A percentile compares a stretch with the other conserved stretches of the same genome.
phyloP scores from a whole-genome alignment of 2,329 filamentous ascomycete genomes.

The Grosmannia penicillata region DNA sequence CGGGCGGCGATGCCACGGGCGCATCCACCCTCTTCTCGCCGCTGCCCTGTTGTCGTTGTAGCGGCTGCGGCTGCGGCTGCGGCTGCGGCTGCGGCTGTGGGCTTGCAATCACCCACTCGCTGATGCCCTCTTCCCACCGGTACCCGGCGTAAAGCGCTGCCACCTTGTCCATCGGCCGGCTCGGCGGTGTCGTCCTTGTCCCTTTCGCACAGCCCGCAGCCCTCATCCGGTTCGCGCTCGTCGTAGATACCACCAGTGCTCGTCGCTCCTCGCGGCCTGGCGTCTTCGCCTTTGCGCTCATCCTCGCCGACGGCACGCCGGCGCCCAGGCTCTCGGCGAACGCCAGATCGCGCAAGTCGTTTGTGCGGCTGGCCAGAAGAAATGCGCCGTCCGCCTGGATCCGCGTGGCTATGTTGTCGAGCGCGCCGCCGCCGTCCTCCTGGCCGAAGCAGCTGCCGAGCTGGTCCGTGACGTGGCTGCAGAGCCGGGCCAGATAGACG shows the following conservation, averaged over 20 bases:
- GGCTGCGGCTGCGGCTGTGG: background rate
- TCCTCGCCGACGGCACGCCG: no score
- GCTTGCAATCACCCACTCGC: slow-evolving; percentile 19
- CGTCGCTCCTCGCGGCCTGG: no score
- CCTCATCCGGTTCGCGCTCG: no score
- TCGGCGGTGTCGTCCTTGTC: background rate
- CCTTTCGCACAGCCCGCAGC: no score
- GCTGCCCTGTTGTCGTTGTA: no score
- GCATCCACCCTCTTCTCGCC: no score
- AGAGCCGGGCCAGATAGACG: slow-evolving; percentile 25
- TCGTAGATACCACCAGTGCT: no score
- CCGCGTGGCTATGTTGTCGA: slow-evolving; percentile 17
- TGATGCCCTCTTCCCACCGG: slow-evolving; percentile 23
- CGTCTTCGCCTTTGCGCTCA: no score
- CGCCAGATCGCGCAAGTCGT: slow-evolving; percentile 35
- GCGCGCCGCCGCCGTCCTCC: no score
- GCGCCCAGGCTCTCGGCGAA: slow-evolving; percentile 31
- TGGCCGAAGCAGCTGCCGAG: slow-evolving; percentile 9
- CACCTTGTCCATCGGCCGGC: no score
- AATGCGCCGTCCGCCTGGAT: slow-evolving; percentile 34
- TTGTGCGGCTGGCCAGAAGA: slow-evolving; percentile 34
- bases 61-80: background rate
- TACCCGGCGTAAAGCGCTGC: slow-evolving; percentile 14
- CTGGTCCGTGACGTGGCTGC: slow-evolving; percentile 20
- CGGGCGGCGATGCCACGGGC: no score